Conservation (phyloP, 1,284 basidiomycete species). For the Limonomyces culmigenus region DNA sequence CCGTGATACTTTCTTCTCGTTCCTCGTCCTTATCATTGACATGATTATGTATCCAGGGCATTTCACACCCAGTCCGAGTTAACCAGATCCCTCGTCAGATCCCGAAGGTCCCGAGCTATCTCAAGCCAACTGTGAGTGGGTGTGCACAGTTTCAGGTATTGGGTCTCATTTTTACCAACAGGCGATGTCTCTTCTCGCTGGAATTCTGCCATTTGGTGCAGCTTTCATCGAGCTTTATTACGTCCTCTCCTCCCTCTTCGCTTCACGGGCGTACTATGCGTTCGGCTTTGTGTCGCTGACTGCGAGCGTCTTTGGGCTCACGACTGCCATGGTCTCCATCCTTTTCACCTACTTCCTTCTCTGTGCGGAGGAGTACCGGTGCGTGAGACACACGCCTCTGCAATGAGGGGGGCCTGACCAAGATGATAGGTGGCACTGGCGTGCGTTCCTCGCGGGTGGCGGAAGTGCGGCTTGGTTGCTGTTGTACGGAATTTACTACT, state of each 20-base stretch:
- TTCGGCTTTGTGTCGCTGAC: conserved; percentile 93
- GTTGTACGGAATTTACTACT: conserved; percentile 75
- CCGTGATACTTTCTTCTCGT: conserved; percentile 16
- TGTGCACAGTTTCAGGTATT: conserved; percentile 1
- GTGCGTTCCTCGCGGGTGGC: conserved; percentile 87
- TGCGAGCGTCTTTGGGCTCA: conserved; percentile 69
- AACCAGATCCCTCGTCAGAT: conserved; percentile 90
- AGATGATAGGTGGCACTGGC: conserved; percentile 79
- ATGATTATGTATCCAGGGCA: conserved; percentile 24
- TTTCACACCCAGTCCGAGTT: conserved; percentile 72
- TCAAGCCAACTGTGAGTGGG: conserved; percentile 59
- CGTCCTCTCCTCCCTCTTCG: conserved; percentile 85
- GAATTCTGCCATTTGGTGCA: conserved; percentile 88
- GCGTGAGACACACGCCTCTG: conserved; percentile 7
- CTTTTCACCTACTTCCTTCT: conserved; percentile 87
- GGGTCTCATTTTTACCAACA: conserved; percentile 15
- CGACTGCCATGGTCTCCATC: conserved; percentile 81
- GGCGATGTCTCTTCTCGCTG: conserved; percentile 69
- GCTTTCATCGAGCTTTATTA: conserved; percentile 95
- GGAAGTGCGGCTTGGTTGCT: conserved; percentile 90
- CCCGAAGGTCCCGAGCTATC: conserved; percentile 72
- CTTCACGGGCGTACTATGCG: conserved; percentile 87
- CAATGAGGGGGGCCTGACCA: not conserved
- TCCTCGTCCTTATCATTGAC: conserved; percentile 2
- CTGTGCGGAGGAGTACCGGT: conserved; percentile 92